A percentile compares a stretch with the other conserved stretches of the same genome.
phyloP scores from a whole-genome alignment of 106 monocot genomes.

The Dendrobium officinale region DNA sequence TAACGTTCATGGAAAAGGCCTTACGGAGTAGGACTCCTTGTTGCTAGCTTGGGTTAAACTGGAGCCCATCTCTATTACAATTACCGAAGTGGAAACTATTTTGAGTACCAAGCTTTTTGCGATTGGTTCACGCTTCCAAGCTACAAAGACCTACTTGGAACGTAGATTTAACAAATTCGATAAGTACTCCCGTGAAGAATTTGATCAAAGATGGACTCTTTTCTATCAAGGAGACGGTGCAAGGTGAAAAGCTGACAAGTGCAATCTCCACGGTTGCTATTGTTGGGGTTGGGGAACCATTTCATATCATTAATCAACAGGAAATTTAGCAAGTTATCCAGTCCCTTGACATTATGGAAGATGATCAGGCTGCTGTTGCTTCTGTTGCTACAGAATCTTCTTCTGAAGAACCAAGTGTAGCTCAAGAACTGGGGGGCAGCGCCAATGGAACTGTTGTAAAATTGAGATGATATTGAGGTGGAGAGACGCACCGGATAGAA shows the following conservation, averaged over 20 bases:
- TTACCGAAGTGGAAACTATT: constrained; percentile 96
- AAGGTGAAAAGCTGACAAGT: constrained; percentile 83
- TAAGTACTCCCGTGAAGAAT: constrained; percentile 59
- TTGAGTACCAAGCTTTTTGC: constrained; percentile 97
- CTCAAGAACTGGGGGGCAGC: constrained; percentile 32
- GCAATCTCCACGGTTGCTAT: constrained; percentile 80
- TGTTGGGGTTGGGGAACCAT: constrained; percentile 68
- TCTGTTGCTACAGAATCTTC: constrained; percentile 4
- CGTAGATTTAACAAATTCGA: constrained; percentile 42
- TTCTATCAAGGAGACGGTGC: constrained; percentile 87
- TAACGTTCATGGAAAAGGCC: constrained; percentile 97
- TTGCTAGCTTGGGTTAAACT: constrained; percentile 83
- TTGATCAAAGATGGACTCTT: constrained; percentile 91
- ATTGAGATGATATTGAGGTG: background rate
- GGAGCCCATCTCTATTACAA: constrained; percentile 96
- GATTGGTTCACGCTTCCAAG: constrained; percentile 92
- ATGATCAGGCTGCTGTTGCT: constrained; percentile 15
- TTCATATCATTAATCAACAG: constrained; percentile 50
- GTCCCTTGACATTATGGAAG: constrained; percentile 53
- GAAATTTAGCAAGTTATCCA: constrained; percentile 67
- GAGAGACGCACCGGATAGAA: background rate
- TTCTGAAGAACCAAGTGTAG: constrained; percentile 15
- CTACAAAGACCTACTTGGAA: constrained; percentile 87
- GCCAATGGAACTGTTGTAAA: constrained; percentile 44
- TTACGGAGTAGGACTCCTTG: constrained; percentile 89